Conservation (phyloP, 768 basidiomycete species). For the Suillus occidentalis region DNA sequence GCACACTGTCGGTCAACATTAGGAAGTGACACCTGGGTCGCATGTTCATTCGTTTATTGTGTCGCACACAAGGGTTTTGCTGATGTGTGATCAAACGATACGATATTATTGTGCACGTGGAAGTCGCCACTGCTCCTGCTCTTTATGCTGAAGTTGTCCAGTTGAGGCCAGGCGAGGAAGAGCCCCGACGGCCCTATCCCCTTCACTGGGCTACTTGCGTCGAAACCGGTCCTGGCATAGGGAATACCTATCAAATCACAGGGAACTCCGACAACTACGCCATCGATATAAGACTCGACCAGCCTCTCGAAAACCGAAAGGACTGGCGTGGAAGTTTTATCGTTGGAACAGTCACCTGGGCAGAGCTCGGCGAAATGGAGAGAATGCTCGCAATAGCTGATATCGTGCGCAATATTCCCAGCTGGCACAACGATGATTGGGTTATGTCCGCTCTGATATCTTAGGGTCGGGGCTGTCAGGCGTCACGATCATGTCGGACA, state of each 20-base stretch:
- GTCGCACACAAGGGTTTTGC: too few relatives aligned
- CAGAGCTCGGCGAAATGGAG: neutral
- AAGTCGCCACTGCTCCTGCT: neutral
- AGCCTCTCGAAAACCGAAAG: conserved; percentile 4
- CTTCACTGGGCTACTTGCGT: conserved; percentile 32
- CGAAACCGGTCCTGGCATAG: conserved; percentile 17
- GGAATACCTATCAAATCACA: conserved; percentile 28
- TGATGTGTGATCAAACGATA: neutral
- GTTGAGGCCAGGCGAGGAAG: conserved; percentile 22
- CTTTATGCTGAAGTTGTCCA: conserved; percentile 24
- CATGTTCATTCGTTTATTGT: too few relatives aligned
- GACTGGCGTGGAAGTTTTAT: conserved; percentile 26
- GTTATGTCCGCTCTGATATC: neutral
- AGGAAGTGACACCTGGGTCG: too few relatives aligned
- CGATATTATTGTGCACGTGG: neutral
- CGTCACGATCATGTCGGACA: neutral
- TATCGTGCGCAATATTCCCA: neutral
- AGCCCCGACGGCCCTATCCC: conserved; percentile 9
- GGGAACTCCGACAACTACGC: conserved; percentile 26
- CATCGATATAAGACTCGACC: conserved; percentile 9
- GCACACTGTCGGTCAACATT: too few relatives aligned
- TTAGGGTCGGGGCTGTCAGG: neutral
- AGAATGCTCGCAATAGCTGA: neutral
- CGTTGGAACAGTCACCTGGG: conserved; percentile 21
- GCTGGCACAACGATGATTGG: neutral